phyloP scores from a whole-genome alignment of 805 yeast species.

The Nakazawaea sp. region DNA sequence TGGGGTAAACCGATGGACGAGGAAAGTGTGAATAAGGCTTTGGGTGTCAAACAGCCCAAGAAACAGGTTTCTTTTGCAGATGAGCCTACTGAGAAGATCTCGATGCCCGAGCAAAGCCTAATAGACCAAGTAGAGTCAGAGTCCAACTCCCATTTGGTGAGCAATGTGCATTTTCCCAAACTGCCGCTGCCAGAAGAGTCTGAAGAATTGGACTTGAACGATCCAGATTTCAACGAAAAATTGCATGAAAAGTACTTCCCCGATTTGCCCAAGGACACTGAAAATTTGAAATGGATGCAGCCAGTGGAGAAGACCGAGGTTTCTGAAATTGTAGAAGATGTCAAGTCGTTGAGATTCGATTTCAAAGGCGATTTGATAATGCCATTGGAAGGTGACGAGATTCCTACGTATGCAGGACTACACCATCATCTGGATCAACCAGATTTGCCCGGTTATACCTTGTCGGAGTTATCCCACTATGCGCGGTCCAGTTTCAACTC shows the following conservation, averaged over 20 bases:
- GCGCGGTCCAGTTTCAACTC: constrained; percentile 74
- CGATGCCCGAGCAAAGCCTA: constrained; percentile 24
- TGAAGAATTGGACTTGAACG: constrained; percentile 52
- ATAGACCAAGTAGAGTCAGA: constrained; percentile 27
- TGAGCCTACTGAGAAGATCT: constrained; percentile 46
- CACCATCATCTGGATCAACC: constrained; percentile 93
- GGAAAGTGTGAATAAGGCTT: constrained; percentile 21
- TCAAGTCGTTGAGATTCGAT: constrained; percentile 78
- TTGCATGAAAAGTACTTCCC: constrained; percentile 85
- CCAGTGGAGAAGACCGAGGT: constrained; percentile 42
- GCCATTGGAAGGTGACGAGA: constrained; percentile 27
- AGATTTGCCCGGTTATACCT: constrained; percentile 85
- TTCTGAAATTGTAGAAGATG: constrained; percentile 32
- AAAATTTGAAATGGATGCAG: constrained; percentile 88
- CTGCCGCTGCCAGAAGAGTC: constrained; percentile 26
- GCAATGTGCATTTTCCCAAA: constrained; percentile 60
- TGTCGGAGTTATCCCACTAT: constrained; percentile 73
- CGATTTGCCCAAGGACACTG: constrained; percentile 76
- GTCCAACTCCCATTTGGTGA: constrained; percentile 16
- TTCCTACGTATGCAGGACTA: constrained; percentile 60
- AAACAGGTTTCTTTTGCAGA: constrained; percentile 1
- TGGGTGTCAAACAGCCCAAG: constrained; percentile 13
- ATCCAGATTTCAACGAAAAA: constrained; percentile 72
- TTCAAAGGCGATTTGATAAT: constrained; percentile 74
- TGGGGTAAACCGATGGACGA: constrained; percentile 23